Conservation (phyloP, 768 basidiomycete genomes). For the Mycena olivaceomarginata region DNA sequence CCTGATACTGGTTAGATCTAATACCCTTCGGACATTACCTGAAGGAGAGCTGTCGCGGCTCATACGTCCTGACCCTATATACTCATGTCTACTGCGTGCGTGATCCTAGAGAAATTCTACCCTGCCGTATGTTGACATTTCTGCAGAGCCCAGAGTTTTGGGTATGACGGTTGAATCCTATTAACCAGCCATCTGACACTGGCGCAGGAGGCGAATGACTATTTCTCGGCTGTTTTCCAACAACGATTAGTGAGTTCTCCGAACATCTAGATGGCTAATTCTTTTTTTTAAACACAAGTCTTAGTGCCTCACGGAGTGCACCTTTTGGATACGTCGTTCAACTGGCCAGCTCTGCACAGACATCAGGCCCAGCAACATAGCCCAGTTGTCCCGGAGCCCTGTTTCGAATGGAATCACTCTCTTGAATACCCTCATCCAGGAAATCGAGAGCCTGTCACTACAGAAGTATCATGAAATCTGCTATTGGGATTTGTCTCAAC, state of each 20-base stretch:
- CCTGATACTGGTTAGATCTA: background rate
- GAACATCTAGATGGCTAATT: background rate
- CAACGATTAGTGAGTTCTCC: background rate
- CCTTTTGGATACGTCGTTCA: background rate
- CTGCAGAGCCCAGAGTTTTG: background rate
- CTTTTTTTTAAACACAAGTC: background rate
- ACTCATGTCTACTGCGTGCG: constrained; percentile 5
- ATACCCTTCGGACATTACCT: background rate
- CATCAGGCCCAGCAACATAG: background rate
- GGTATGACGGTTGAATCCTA: background rate
- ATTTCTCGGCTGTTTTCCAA: background rate
- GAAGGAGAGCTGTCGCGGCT: background rate
- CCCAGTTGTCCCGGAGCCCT: background rate
- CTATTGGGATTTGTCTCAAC: background rate
- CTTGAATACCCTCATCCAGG: background rate
- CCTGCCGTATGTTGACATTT: background rate
- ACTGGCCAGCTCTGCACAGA: constrained; percentile 6
- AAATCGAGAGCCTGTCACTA: background rate
- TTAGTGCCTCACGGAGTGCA: background rate
- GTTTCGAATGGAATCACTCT: background rate
- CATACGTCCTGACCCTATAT: background rate
- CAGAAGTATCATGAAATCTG: constrained; percentile 17
- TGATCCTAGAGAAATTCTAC: background rate
- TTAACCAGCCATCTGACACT: background rate
- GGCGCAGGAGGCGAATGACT: background rate